phyloP scores from a whole-genome alignment of 2,329 filamentous ascomycete species.

The Xylaria sp. region DNA sequence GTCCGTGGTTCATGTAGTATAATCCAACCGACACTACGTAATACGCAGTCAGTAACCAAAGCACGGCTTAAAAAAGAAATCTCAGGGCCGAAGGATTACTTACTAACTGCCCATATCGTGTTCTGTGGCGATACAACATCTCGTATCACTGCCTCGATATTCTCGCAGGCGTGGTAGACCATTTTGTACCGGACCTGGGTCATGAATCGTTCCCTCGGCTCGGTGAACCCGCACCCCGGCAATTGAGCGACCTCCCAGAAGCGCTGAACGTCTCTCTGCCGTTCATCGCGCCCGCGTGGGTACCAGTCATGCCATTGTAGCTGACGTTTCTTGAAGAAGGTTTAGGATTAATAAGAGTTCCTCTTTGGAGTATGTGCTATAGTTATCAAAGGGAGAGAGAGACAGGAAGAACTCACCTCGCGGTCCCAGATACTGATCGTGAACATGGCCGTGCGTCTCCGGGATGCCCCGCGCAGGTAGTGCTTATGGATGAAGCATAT shows the following conservation, averaged over 20 bases:
- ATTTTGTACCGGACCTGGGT: neutral
- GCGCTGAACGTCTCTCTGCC: neutral
- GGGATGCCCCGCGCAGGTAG: neutral
- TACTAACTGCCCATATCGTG: neutral
- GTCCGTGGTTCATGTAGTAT: neutral
- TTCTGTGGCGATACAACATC: neutral
- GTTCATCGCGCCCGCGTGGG: neutral
- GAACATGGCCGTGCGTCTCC: neutral
- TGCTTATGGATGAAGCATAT: neutral
- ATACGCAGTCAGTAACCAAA: neutral
- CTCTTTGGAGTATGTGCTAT: no score
- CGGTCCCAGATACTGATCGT: neutral
- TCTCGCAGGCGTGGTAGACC: neutral
- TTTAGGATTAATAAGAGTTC: no score
- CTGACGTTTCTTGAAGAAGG: neutral
- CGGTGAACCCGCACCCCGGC: neutral
- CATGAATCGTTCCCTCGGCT: neutral
- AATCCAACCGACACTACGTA: neutral
- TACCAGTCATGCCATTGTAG: neutral
- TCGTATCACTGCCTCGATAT: neutral
- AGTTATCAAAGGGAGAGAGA: no score
- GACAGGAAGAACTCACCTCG: no score
- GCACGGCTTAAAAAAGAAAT: neutral
- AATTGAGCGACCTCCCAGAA: neutral
- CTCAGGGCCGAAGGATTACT: no score